Evolutionary conservation across 345 rosid genomes (phyloP).

Genomic region (Microthlaspi erraticum): DNA sequence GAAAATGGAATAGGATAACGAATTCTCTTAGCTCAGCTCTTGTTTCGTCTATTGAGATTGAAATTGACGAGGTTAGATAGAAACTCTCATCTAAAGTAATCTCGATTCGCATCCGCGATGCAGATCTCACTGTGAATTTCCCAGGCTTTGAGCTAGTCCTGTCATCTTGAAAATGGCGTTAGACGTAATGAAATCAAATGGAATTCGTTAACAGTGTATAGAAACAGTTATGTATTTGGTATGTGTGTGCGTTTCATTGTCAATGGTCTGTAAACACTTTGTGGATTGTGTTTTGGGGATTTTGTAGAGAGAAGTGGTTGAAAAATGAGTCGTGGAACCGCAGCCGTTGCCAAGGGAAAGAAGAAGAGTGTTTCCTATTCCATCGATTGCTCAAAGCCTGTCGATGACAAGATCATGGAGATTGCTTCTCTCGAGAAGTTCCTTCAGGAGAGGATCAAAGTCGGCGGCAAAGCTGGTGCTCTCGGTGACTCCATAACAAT

Average conservation of each 20-base stretch:
- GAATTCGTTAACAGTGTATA: not conserved
- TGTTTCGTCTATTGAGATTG: not conserved
- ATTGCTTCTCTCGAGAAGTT: conserved; percentile 79
- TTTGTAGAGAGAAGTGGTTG: conserved; percentile 21
- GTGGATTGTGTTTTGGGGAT: not conserved
- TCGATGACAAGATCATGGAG: conserved; percentile 62
- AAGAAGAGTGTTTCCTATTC: conserved; percentile 50
- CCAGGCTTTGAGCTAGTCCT: not conserved
- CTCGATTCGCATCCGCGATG: not conserved
- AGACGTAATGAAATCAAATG: not conserved
- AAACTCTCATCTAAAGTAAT: not conserved
- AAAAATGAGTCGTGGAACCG: conserved; percentile 49
- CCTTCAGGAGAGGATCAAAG: conserved; percentile 85
- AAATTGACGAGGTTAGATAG: conserved; percentile 1
- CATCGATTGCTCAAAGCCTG: conserved; percentile 51
- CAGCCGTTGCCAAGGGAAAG: conserved; percentile 50
- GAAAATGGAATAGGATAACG: not conserved
- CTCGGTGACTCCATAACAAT: conserved; percentile 66
- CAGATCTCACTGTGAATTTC: conserved; percentile 9
- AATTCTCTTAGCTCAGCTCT: not conserved
- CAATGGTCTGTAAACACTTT: not conserved
- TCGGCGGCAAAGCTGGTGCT: conserved; percentile 82
- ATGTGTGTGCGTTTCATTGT: not conserved
- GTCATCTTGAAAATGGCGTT: not conserved
- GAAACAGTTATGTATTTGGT: not conserved